Base-by-base conservation (phyloP, 805 yeast species). In the Starmerella sirachaensis region DNA sequence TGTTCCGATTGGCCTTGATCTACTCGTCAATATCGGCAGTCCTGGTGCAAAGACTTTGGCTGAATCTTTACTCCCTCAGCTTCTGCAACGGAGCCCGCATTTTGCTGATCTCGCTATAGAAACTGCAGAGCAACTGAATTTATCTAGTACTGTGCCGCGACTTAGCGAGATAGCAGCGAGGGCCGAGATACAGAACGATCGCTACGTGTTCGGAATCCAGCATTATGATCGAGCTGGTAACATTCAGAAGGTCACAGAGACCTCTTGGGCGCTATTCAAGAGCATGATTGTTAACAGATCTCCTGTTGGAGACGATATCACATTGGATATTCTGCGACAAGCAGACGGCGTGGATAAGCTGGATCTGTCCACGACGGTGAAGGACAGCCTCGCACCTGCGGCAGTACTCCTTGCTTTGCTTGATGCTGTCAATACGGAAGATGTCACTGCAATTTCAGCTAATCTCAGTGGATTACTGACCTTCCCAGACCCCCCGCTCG, bases 1-100 rank as follows among this genome's bases (percentile, higher is more conserved):
- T 12, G 37, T 41, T 2, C 23, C 19, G 11, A 22, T 38, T 6
- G 53, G 48, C 5, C 17, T 43, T 16, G 45, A 39, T 13, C 32
- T 44, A 23, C 36, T 50, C 18, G 45, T 19, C 7, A 46, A 43
- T 24, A 30, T 50, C 33, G 40, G 31, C 28, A 47, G 42, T 18
- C 39, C 44, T 3, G 27, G 24, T 12, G 43, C 51, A 6, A 31
- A 34, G 13, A 21, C 30, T 9, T 17, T 36, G 2, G 48, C 50
- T 11, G 25, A 25, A 9, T 33, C 26, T 1, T 28, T 33, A 20
- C 31, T 50, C 24, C 52, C 52, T 5, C 37, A 33, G 18, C 31
- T 50, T 12, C 50, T 44, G 10, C 14, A 13, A 10, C 37, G 34
- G n/a, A 19, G 30, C 11, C 42, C 43, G 4, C 40, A 31, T 2